Base-by-base conservation (phyloP, 495 filamentous ascomycete species). In the Beverwykella pulmonaria region DNA sequence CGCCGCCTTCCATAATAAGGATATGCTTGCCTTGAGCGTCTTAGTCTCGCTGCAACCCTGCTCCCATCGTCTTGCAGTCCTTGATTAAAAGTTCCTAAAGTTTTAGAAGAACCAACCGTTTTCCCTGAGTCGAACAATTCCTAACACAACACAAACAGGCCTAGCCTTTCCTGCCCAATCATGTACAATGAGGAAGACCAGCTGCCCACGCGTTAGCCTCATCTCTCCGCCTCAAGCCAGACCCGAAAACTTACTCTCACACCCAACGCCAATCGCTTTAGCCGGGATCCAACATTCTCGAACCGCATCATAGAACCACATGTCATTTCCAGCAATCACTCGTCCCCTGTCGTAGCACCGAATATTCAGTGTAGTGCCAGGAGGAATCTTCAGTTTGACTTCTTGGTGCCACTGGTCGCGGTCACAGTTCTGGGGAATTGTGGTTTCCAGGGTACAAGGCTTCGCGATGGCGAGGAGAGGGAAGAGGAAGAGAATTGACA, bases 371-470 rank as follows among this genome's bases (percentile, higher is more conserved):
- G 46, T 23, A 4, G 46, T 23, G 46, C 22, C 46, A 5, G 46
- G 46, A 4, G 17, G 5, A 19, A 48, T n/a, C 22, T n/a, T 48
- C 7, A 23, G 17, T 48, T 23, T 48, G n/a, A n/a, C 7, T 15
- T 48, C 46, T 48, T 48, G 46, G 46, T 48, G 46, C 46, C 46
- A 48, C 17, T 48, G 46, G 17, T 48, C 46, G 7, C 17, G 5
- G 46, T 48, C 46, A 23, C 46, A 48, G n/a, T n/a, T n/a, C 22
- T 48, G 46, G 46, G 46, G 46, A n/a, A n/a, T 48, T 23, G 46
- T n/a, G 17, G 22, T 48, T n/a, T 48, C 46, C 17, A 48, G 46
- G 46, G 4, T 48, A 15, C 46, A 48, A 7, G 22, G 46, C 17
- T 48, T 48, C 7, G 46, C 46, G 5, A 23, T 4, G 46, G 22